These are phyloP conservation scores for Camellia japonica DNA, from an alignment of 148 eudicot genomes.

Conservation along the genomic window DNA sequence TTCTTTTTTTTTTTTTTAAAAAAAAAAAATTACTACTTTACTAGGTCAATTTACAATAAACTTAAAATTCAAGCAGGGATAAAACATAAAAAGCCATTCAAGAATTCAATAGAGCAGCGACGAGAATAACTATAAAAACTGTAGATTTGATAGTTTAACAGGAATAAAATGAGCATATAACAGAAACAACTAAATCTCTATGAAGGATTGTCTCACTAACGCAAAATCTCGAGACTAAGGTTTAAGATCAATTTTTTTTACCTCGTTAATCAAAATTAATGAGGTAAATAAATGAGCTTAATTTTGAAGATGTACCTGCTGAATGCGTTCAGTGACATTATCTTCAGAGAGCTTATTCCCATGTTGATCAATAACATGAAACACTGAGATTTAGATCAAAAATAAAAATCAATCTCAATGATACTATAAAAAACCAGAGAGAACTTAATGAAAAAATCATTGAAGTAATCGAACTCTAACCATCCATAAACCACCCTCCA, in stretches of 20 bases:
- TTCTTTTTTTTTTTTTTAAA: too few species aligned
- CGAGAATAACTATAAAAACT: background rate
- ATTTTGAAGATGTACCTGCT: conserved; percentile 50
- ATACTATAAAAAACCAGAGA: background rate
- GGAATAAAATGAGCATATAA: background rate
- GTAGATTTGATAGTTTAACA: background rate
- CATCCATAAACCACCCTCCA: conserved; percentile 81
- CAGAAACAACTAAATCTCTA: background rate
- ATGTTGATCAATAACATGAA: conserved; percentile 72
- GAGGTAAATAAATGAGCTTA: background rate
- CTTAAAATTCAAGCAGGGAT: background rate
- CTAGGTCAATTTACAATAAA: background rate
- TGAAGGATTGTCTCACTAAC: background rate
- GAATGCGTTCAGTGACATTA: conserved; percentile 67
- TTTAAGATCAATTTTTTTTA: background rate
- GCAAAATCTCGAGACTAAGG: background rate
- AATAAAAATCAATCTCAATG: conserved; percentile 4
- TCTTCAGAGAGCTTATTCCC: conserved; percentile 73
- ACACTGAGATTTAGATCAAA: conserved; percentile 35
- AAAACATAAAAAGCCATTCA: background rate
- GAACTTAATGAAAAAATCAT: background rate
- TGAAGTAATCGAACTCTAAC: conserved; percentile 25
- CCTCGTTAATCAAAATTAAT: background rate
- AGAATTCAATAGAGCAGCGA: background rate
- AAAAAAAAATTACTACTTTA: background rate